Evolutionary conservation across 306 rosid species (phyloP).

Genomic region (Lathyrus sativus): DNA sequence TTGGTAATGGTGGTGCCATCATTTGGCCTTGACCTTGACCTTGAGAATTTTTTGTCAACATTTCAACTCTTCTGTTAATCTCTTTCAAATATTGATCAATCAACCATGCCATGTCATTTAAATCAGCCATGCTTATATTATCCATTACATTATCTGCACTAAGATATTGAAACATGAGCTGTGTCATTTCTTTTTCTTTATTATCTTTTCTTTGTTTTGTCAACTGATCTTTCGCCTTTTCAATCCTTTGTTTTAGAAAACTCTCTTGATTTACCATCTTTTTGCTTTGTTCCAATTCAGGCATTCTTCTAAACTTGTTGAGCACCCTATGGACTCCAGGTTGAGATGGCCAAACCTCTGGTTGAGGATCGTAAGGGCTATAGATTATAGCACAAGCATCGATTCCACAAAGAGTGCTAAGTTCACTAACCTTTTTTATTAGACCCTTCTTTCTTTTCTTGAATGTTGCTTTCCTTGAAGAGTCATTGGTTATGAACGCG

Average conservation of each 20-base stretch:
- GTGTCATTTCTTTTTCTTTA: constrained; percentile 9
- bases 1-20: neutral
- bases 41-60: constrained; percentile 26
- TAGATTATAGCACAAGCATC: constrained; percentile 14
- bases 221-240: constrained; percentile 14
- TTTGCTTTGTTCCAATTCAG: constrained; percentile 20
- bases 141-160: constrained; percentile 30
- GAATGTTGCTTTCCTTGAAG: constrained; percentile 13
- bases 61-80: constrained; percentile 31
- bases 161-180: constrained; percentile 17
- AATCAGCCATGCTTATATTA: constrained; percentile 35
- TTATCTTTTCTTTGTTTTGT: constrained; percentile 21
- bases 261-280: constrained; percentile 25
- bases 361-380: constrained; percentile 15
- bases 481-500: constrained; percentile 10
- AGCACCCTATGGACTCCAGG: constrained; percentile 7
- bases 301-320: constrained; percentile 3
- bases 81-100: constrained; percentile 44
- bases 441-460: constrained; percentile 20
- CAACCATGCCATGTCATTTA: constrained; percentile 39
- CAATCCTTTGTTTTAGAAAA: constrained; percentile 5
- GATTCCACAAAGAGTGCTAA: constrained; percentile 17
- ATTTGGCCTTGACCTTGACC: neutral
- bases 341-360: constrained; percentile 25
- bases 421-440: constrained; percentile 15